Base-by-base conservation (phyloP, 2,329 filamentous ascomycete genomes). In the Colletotrichum sp. region DNA sequence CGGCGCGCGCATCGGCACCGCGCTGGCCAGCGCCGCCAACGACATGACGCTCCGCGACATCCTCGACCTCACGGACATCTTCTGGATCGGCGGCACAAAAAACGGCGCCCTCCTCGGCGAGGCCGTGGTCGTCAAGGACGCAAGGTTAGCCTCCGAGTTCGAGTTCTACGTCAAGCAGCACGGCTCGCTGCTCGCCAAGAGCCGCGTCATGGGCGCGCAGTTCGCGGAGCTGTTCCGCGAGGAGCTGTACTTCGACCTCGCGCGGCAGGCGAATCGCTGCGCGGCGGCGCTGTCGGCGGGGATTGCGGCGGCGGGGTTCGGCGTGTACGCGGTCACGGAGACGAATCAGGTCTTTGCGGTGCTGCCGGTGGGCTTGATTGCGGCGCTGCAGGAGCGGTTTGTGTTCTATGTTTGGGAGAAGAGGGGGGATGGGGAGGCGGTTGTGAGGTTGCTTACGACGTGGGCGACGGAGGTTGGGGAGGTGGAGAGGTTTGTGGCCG, bases 41-140 rank as follows among this genome's bases (percentile, higher is more conserved):
- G 86, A 89, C 71, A 79, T 89, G 80, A 85, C 83, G 0, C 81
- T 88, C 7, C 77, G 78, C 0, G 88, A 90, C 69, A 80, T 90
- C 8, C 79, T 88, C 3, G 85, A 88, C 6, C 78, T 88, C 55
- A 88, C 86, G 0, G 88, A 90, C 70, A 87, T 90, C 25, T 90
- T 90, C 81, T 90, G 88, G 88, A 89, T 90, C 48, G 88, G 88
- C 5, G 88, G 88, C 0, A 90, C 88, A 6, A 90, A 90, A 77
- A 88, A 88, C 76, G 88, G 88, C 1, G 87, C 88, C 0, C 78
- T 90, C 5, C 82, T 90, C 5, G 88, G 88, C 2, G 88, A 90
- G 74, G 88, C 88, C 3, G 86, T 90, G 8, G 84, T 90, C 0
- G 86, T 89, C 30, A 88, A 88, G 66, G 82, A 87, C 32, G 58